phyloP scores from a whole-genome alignment of 2,329 filamentous ascomycete genomes.

The Aureobasidium lini region DNA sequence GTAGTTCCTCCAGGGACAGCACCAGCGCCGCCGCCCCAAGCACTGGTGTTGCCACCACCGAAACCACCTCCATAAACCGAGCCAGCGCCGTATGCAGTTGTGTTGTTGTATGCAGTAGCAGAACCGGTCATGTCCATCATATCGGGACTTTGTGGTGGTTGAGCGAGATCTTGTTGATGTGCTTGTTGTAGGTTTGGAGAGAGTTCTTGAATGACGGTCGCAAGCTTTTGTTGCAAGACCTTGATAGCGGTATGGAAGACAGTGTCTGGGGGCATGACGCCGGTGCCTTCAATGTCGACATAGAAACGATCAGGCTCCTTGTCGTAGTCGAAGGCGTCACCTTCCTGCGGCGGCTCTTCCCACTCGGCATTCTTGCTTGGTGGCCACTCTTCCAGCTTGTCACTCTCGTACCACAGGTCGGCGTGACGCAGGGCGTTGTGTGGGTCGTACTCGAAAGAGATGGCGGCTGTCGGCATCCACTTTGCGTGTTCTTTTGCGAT shows the following conservation, averaged over 20 bases:
- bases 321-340: constrained; percentile 85
- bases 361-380: constrained; percentile 59
- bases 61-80: constrained; percentile 58
- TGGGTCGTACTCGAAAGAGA: constrained; percentile 97
- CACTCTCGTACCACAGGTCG: constrained; percentile 90
- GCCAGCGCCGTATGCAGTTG: constrained; percentile 58
- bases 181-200: constrained; percentile 44
- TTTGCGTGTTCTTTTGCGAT: constrained; percentile 99
- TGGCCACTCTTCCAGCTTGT: constrained; percentile 77
- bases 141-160: constrained; percentile 46
- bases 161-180: constrained; percentile 44
- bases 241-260: constrained; percentile 86
- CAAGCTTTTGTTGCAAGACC: constrained; percentile 84
- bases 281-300: constrained; percentile 84
- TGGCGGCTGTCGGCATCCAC: constrained; percentile 86
- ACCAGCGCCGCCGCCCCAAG: constrained; percentile 54
- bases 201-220: constrained; percentile 62
- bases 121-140: constrained; percentile 46
- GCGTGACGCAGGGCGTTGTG: constrained; percentile 91
- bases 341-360: constrained; percentile 72
- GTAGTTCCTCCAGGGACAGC: constrained; percentile 54
- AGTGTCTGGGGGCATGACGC: constrained; percentile 78
- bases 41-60: constrained; percentile 56
- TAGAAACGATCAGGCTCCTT: constrained; percentile 74
- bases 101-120: constrained; percentile 57